Evolutionary conservation across 352 stramenopile genomes (phyloP).

Genomic region (Paralagenidium karlingii): DNA sequence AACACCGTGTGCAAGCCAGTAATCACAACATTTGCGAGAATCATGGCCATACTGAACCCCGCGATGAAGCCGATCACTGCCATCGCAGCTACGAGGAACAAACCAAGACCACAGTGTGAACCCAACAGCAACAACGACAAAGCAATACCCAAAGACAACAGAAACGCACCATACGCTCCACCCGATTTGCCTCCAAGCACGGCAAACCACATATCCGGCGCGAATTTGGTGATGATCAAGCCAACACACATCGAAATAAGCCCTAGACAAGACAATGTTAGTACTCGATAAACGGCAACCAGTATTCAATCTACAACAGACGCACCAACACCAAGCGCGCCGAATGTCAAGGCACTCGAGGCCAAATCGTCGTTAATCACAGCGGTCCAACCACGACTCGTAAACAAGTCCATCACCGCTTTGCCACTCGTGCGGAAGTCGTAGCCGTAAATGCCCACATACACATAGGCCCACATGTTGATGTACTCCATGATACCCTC

Average conservation of each 20-base stretch:
- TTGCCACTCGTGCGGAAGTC: constrained; percentile 77
- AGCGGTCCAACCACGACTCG: constrained; percentile 74
- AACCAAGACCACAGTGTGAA: background rate
- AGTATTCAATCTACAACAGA: too few relatives aligned
- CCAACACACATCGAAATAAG: constrained; percentile 47
- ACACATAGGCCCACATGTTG: constrained; percentile 85
- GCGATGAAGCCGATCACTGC: constrained; percentile 65
- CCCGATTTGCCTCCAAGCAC: constrained; percentile 31
- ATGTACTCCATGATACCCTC: constrained; percentile 83
- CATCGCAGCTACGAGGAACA: constrained; percentile 16
- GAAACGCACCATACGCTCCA: constrained; percentile 26
- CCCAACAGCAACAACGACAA: constrained; percentile 1
- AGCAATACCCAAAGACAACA: background rate
- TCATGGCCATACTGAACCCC: constrained; percentile 71
- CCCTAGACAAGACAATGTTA: too few relatives aligned
- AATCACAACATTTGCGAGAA: constrained; percentile 71
- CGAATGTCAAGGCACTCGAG: constrained; percentile 67
- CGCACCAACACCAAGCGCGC: constrained; percentile 68
- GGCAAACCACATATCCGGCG: constrained; percentile 36
- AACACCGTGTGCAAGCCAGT: constrained; percentile 79
- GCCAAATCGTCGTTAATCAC: constrained; percentile 87
- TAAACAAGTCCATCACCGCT: constrained; percentile 81
- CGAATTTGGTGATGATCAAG: constrained; percentile 55
- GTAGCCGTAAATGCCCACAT: constrained; percentile 85
- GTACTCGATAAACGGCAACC: too few relatives aligned